These are phyloP conservation scores for Malassezia restricta DNA, from an alignment of 1,284 basidiomycete genomes.

Conservation along the genomic window DNA sequence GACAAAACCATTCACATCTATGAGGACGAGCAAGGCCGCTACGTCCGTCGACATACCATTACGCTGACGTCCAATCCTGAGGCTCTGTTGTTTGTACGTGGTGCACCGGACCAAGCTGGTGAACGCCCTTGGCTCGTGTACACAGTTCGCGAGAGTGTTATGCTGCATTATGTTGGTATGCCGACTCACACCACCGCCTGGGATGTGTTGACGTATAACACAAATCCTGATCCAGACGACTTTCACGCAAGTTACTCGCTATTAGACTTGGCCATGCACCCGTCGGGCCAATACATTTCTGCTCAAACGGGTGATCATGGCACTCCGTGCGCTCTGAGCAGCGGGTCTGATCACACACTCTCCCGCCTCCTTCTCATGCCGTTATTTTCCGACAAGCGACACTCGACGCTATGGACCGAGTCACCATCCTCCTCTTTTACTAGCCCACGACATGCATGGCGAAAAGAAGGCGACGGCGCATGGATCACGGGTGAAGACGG, in stretches of 20 bases:
- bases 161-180: slow-evolving; percentile 32
- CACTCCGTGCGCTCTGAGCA: slow-evolving; percentile 9
- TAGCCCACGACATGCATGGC: slow-evolving; percentile 31
- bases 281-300: slow-evolving; percentile 24
- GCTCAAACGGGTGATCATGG: slow-evolving; percentile 36
- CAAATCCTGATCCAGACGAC: slow-evolving; percentile 28
- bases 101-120: slow-evolving; percentile 17
- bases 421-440: slow-evolving; percentile 22
- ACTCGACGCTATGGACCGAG: slow-evolving; percentile 28
- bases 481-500: slow-evolving; percentile 40
- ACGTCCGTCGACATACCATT: not conserved
- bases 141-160: slow-evolving; percentile 25
- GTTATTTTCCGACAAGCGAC: slow-evolving; percentile 18
- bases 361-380: slow-evolving; percentile 29
- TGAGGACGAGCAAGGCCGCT: slow-evolving; percentile 14
- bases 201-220: slow-evolving; percentile 27
- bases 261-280: slow-evolving; percentile 32
- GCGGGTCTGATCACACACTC: slow-evolving; percentile 7
- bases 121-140: slow-evolving; percentile 28
- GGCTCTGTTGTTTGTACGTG: slow-evolving; percentile 29
- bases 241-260: slow-evolving; percentile 35
- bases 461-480: slow-evolving; percentile 20
- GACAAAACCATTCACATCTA: slow-evolving; percentile 35
- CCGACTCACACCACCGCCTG: slow-evolving; percentile 21
- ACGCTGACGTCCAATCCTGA: slow-evolving; percentile 25